Conservation (phyloP, 352 stramenopile genomes). For the Globisporangium abappressorium region DNA sequence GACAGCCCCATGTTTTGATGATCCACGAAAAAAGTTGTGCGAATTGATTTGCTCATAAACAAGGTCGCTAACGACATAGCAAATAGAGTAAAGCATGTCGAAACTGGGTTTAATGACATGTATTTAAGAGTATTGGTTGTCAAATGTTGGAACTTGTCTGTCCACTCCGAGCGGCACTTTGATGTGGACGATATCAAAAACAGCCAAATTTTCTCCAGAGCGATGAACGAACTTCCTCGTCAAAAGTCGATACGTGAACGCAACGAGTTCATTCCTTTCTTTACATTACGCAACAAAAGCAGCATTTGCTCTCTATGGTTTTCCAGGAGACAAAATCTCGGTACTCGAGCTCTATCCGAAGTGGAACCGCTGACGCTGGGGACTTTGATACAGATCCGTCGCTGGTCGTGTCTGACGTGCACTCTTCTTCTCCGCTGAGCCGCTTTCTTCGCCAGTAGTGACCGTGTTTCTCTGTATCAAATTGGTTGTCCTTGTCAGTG, state of each 20-base stretch:
- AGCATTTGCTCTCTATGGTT: neutral
- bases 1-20: neutral
- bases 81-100: neutral
- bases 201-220: too few species aligned
- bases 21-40: neutral
- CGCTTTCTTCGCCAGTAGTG: constrained; percentile 15
- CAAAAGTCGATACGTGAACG: neutral
- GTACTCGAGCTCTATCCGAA: neutral
- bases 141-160: neutral
- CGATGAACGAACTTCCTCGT: neutral
- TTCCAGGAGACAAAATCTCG: neutral
- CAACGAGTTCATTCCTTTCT: neutral
- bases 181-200: neutral
- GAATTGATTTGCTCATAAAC: neutral
- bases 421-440: constrained; percentile 44
- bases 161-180: neutral
- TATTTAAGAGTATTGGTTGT: neutral
- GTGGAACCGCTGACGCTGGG: neutral
- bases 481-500: constrained; percentile 37
- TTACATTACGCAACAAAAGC: neutral
- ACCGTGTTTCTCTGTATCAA: constrained; percentile 31
- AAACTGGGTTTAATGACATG: neutral
- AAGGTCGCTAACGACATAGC: neutral
- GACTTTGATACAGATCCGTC: constrained; percentile 36
- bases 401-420: constrained; percentile 52